Conservation (phyloP, 73 alveolate species). For the Tetrahymena malaccensis region DNA sequence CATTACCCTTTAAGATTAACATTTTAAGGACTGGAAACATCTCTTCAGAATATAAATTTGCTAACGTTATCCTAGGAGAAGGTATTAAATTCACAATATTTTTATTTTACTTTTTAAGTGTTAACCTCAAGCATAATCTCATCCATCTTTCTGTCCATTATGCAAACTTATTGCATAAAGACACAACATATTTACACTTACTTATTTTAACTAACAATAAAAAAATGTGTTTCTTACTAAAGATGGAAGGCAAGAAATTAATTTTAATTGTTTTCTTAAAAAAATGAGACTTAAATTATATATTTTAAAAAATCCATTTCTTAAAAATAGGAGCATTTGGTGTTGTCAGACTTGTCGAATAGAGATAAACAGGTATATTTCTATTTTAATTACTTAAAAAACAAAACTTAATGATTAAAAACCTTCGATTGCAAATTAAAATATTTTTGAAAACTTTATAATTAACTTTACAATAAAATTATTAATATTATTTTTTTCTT, state of each 20-base stretch:
- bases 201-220: too few relatives aligned
- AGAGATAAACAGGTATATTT: constrained; percentile 2
- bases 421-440: too few relatives aligned
- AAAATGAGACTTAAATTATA: neutral
- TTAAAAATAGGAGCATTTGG: constrained; percentile 38
- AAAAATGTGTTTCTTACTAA: neutral
- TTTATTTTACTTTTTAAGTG: neutral
- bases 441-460: neutral
- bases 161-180: too few relatives aligned
- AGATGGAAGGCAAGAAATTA: neutral
- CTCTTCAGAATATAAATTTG: neutral
- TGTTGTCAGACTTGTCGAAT: constrained; percentile 27
- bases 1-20: neutral
- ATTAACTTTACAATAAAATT: too few relatives aligned
- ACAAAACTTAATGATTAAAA: too few relatives aligned
- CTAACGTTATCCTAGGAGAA: neutral
- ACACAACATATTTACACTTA: too few relatives aligned
- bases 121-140: too few relatives aligned
- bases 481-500: too few relatives aligned
- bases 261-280: neutral
- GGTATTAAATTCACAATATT: neutral
- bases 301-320: neutral
- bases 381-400: too few relatives aligned
- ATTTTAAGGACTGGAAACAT: neutral
- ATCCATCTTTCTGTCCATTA: too few relatives aligned